Percentiles rank a stretch among this genome's conserved stretches.
These are phyloP conservation scores for Prinsepia uniflora DNA, from an alignment of 306 rosid genomes.

Conservation along the genomic window DNA sequence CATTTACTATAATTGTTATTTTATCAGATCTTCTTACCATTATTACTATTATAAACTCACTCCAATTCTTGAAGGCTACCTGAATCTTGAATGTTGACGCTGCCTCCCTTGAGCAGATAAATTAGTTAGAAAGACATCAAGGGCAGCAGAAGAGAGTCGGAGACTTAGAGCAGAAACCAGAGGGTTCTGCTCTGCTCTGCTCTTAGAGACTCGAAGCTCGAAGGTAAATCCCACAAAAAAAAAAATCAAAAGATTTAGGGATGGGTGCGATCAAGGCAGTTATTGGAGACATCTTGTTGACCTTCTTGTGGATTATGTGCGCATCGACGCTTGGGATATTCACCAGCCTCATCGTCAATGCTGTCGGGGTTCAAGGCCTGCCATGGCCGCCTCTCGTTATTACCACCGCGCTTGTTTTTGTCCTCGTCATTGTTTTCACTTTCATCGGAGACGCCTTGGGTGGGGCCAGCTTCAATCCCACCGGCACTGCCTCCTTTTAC, in stretches of 20 bases:
- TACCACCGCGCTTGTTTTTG: slow-evolving; percentile 52
- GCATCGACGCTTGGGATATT: slow-evolving; percentile 62
- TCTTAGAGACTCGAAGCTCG: too few relatives aligned
- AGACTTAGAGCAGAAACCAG: too few relatives aligned
- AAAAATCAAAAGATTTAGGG: background rate
- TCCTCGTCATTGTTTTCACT: slow-evolving; percentile 55
- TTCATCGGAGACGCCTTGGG: slow-evolving; percentile 56
- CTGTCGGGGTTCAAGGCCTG: slow-evolving; percentile 45
- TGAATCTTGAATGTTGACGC: background rate
- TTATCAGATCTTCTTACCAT: too few relatives aligned
- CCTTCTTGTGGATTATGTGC: slow-evolving; percentile 67
- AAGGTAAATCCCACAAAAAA: background rate
- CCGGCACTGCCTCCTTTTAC: slow-evolving; percentile 69
- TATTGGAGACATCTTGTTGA: slow-evolving; percentile 58
- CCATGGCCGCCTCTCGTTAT: slow-evolving; percentile 49
- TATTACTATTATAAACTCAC: background rate
- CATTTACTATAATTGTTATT: too few relatives aligned
- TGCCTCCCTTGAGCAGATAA: background rate
- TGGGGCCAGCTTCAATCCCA: slow-evolving; percentile 95
- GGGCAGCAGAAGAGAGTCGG: background rate
- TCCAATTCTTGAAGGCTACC: too few relatives aligned
- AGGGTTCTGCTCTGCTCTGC: background rate
- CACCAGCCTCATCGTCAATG: slow-evolving; percentile 30
- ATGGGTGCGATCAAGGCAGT: slow-evolving; percentile 63
- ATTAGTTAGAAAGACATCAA: background rate